A percentile compares a stretch with the other conserved stretches of the same genome.
Conservation (phyloP, 148 eudicot species). For the Rhododendron williamsianum region DNA sequence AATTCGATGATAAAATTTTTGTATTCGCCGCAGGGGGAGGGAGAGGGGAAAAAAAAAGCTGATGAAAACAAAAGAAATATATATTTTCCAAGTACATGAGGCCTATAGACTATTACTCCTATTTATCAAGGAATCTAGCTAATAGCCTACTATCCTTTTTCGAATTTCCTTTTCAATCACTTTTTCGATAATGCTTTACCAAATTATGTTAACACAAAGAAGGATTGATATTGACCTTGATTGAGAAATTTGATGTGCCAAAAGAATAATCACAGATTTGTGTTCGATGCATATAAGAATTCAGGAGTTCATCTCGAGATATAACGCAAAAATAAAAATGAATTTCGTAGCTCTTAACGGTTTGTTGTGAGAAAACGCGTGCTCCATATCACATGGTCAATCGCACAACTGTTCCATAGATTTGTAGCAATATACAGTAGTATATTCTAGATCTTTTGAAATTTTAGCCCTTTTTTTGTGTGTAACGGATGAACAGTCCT, state of each 20-base stretch:
- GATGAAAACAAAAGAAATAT: not conserved
- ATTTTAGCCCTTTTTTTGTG: too few species aligned
- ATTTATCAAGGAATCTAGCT: not conserved
- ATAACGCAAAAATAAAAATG: not conserved
- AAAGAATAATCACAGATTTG: not conserved
- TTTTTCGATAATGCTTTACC: not conserved
- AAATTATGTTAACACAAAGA: not conserved
- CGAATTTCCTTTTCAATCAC: not conserved
- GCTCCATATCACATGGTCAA: not conserved
- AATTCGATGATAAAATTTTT: too few species aligned
- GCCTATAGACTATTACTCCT: not conserved
- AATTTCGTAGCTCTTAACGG: not conserved
- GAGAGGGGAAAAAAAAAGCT: not conserved
- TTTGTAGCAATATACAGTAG: too few species aligned
- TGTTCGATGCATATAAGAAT: too few species aligned
- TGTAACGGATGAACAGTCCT: too few species aligned
- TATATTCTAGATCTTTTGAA: too few species aligned
- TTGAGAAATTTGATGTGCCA: not conserved
- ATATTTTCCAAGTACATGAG: not conserved
- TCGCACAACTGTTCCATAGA: too few species aligned
- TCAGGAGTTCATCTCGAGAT: not conserved
- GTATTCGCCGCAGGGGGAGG: too few species aligned
- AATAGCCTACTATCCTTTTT: not conserved
- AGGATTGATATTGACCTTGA: slow-evolving; percentile 3
- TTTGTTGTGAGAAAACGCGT: too few species aligned